Base-by-base conservation (phyloP, 345 rosid genomes). In the Populus tremula region DNA sequence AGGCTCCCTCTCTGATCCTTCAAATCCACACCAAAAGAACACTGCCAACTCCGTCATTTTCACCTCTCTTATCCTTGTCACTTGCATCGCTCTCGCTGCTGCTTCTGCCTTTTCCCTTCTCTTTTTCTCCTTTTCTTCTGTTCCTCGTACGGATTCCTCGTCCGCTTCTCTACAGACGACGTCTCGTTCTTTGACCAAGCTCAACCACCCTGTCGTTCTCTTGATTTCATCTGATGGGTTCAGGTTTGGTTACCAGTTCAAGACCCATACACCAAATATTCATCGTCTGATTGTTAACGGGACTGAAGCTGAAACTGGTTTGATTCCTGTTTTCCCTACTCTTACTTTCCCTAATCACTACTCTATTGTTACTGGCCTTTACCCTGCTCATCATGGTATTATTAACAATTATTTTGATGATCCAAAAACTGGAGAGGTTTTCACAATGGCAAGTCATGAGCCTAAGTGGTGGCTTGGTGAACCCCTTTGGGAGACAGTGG, bases 401-500 rank as follows among this genome's bases (percentile, higher is more conserved):
- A 86, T 95, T 69, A 86, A 89, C 72, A 95, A 95, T 80, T 50
- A 69, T n/a, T 95, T 95, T 67, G 71, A 82, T 17, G 98, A 95
- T 69, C 98, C 98, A 5, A 25, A 71, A 0, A 80, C 87, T 10
- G 97, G 95, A 0, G 87, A 91, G 5, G 29, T 62, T 27, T 93
- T 95, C 78, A 84, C 82, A 17, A 93, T 90, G 98, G 74, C 69
- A 3, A 93, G 97, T 54, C 98, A 93, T 43, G 99, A 93, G 68
- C 90, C 97, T 49, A 86, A 90, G 81, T 92, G 99, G 98, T 95
- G 98, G 99, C 80, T 95, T 7, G 99, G 98, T 8, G 99, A 95
- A 85, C 97, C 99, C 9, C 70, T 95, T 7, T 92, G 98, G 99
- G 98, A 95, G 75, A 95, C 99, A 1, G 94, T 92, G 78, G 91